These are phyloP conservation scores for Persicaria tinctoria DNA, from an alignment of 148 eudicot genomes.

Conservation along the genomic window DNA sequence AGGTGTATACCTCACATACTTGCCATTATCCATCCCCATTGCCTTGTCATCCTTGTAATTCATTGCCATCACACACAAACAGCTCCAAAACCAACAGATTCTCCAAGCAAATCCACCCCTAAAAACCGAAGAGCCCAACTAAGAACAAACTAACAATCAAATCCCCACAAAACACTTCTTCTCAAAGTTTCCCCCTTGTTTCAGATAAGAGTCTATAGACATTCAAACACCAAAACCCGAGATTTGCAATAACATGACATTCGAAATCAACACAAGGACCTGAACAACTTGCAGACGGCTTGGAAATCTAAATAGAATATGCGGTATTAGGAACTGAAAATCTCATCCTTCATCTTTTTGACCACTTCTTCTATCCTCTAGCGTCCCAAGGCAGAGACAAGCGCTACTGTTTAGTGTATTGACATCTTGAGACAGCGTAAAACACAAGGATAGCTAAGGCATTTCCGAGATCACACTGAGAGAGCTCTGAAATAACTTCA, in stretches of 20 bases:
- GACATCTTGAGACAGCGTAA: conserved; percentile 9
- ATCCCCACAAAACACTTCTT: conserved; percentile 1
- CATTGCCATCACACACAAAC: conserved; percentile 59
- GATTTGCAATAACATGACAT: neutral
- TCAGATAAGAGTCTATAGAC: neutral
- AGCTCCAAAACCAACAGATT: conserved; percentile 1
- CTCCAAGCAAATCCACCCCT: neutral
- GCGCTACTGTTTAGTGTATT: conserved; percentile 5
- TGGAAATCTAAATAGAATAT: neutral
- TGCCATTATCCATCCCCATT: conserved; percentile 66
- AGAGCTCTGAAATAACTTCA: conserved; percentile 8
- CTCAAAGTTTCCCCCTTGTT: neutral
- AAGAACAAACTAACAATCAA: neutral
- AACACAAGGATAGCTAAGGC: conserved; percentile 3
- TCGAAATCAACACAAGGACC: neutral
- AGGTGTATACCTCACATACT: conserved; percentile 90
- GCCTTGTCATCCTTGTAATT: conserved; percentile 80
- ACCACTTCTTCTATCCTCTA: neutral
- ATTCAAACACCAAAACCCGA: neutral
- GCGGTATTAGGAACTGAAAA: neutral
- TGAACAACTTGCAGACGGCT: neutral
- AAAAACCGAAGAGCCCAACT: conserved; percentile 13
- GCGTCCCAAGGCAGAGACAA: conserved; percentile 10
- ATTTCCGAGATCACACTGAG: neutral
- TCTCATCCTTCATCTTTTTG: neutral